Base-by-base conservation (phyloP, 305 asterid species). In the Stenogyne calaminthoides region DNA sequence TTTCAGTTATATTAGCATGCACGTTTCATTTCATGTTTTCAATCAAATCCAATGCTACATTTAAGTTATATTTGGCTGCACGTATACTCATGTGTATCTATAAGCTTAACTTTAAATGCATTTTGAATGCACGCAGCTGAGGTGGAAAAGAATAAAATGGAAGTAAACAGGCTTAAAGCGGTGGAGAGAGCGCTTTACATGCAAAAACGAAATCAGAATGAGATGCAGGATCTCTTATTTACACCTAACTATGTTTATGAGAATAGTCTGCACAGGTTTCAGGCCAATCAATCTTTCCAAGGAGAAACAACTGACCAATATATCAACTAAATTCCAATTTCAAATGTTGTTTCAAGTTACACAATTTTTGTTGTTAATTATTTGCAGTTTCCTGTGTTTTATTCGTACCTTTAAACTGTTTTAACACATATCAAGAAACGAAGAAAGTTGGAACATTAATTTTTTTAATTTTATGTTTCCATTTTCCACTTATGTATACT, bases 111-210 rank as follows among this genome's bases (percentile, higher is more conserved):
- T 49, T 49, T 7, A 11, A 2, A 37, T 37, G 11, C 10, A 49
- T 49, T 18, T 6, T 18, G 22, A 11, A 10, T 7, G 56, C 9
- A 3, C 4, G 34, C 56, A 64, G 70, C 22, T 7, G 7, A n/a
- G 59, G 14, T 66, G 19, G 60, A 47, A n/a, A n/a, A n/a, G 27
- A 66, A 46, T 65, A 19, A n/a, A 22, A 25, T 25, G 58, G 70
- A 65, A 46, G 20, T 65, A 14, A 6, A 1, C 14, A 46, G 58
- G 57, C 57, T 65, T 7, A 46, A 40, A 25, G 16, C 9, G 7
- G 11, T 49, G 20, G 18, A 47, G 55, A 11, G 6, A 5, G 19
- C 19, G 1, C 20, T 37, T 37, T 9, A 9, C 10, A 37, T 37
- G 42, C 9, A 37, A 1, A 37, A 37, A 2, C 10, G 10, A 7